Base-by-base conservation (phyloP, 2,329 filamentous ascomycete species). In the Claviceps monticola region DNA sequence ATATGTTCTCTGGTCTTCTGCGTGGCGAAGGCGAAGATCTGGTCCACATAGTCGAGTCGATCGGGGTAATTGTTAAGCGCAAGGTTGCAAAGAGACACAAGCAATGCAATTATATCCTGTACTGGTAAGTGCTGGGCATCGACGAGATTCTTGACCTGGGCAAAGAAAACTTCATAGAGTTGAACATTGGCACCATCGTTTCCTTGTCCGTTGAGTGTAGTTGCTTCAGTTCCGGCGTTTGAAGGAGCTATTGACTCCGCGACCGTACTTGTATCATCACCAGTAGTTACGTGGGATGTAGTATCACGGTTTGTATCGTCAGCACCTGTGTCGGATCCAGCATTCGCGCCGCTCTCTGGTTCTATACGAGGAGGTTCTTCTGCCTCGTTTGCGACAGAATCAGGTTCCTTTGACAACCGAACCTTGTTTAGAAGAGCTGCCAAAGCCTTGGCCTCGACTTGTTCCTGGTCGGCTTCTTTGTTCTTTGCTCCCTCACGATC, bases 161-260 rank as follows among this genome's bases (percentile, higher is more conserved):
- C 84, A 63, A 97, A 95, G 74, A 97, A 98, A 54, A 97, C 88
- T 68, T 97, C 90, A 66, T 97, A 97, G 23, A 98, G 79, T 68
- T 88, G 91, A 53, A 95, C 82, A 60, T 88, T 84, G 50, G 83
- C 77, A 1, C 84, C 59, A 14, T 61, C 62, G 3, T 58, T 56
- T 9, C 68, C 67, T 4, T 71, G 65, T 26, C 70, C 73, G 49
- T 80, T 75, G 42, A 71, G 70, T 1, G 71, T 71, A 0, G 74
- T 73, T 2, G 66, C 61, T 42, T 77, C 72, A 0, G 72, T 72
- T 4, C 75, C 72, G 13, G 74, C 68, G 45, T 70, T 60, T 13
- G 74, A 71, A 2, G 70, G 62, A 1, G 68, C 58, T 17, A 68
- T 41, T 60, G 69, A 57, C 48, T 64, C 56, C 37, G 60, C 56